phyloP scores from a whole-genome alignment of 768 basidiomycete species.

The Gymnopilus junonius region DNA sequence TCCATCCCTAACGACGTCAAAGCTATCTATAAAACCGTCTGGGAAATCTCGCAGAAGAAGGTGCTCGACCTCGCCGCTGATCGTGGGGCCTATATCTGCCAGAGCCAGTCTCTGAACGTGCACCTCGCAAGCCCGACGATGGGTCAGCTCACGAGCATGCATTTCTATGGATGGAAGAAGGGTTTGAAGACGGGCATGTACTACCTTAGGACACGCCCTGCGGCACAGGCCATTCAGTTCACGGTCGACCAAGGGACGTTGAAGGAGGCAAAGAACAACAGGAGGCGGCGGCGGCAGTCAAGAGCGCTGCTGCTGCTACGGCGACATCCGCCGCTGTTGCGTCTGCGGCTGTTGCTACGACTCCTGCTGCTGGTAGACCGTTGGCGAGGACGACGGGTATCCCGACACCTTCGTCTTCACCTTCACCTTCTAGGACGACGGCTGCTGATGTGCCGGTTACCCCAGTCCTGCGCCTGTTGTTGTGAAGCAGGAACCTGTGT shows the following conservation, averaged over 20 bases:
- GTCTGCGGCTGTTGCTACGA: slow-evolving; percentile 26
- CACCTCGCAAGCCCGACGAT: slow-evolving; percentile 88
- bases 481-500: slow-evolving; percentile 32
- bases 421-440: slow-evolving; percentile 28
- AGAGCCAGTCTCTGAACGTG: slow-evolving; percentile 93
- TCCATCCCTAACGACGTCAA: slow-evolving; percentile 90
- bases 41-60: slow-evolving; percentile 99
- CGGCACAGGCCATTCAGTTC: slow-evolving; percentile 96
- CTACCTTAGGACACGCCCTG: slow-evolving; percentile 93
- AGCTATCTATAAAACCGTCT: slow-evolving; percentile 99
- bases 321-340: slow-evolving; percentile 26
- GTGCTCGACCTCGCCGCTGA: slow-evolving; percentile 98
- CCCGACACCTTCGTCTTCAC: slow-evolving; percentile 35
- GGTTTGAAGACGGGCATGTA: slow-evolving; percentile 99
- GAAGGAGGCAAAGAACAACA: slow-evolving; percentile 62
- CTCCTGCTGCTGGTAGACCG: slow-evolving; percentile 21
- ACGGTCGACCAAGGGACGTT: slow-evolving; percentile 87
- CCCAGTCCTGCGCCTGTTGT: slow-evolving; percentile 19
- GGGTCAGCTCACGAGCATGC: slow-evolving; percentile 94
- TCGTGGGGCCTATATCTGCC: slow-evolving; percentile 97
- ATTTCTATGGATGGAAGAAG: slow-evolving; percentile 99
- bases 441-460: slow-evolving; percentile 21
- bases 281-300: slow-evolving; percentile 18
- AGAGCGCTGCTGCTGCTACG: slow-evolving; percentile 22
- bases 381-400: slow-evolving; percentile 27